Evolutionary conservation across 2,329 filamentous ascomycete species (phyloP).

Genomic region (Cladosporium phlei): DNA sequence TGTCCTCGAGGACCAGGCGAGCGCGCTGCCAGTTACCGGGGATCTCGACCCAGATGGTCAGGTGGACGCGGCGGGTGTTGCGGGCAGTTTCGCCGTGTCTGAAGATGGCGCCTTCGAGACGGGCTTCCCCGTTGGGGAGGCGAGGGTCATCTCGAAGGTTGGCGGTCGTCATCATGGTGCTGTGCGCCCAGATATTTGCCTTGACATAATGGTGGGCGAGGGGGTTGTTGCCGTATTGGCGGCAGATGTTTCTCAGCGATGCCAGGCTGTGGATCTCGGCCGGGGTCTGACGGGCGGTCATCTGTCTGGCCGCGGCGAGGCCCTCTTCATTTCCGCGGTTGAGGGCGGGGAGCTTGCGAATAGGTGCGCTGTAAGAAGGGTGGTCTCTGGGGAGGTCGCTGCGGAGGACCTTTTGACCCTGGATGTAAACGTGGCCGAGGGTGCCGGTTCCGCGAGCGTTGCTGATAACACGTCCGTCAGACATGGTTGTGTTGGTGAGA

Average conservation of each 20-base stretch:
- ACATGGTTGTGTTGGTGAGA: too few relatives aligned
- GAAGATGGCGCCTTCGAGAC: conserved; percentile 4
- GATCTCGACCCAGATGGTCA: conserved; percentile 2
- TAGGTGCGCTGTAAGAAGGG: too few relatives aligned
- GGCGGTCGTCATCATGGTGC: not conserved
- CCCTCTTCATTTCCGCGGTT: not conserved
- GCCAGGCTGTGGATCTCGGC: not conserved
- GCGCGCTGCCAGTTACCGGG: not conserved
- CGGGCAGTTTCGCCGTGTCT: not conserved
- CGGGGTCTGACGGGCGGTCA: not conserved
- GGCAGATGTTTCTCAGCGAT: not conserved
- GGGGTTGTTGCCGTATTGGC: conserved; percentile 7
- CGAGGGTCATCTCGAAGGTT: conserved; percentile 4
- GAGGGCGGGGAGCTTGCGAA: not conserved
- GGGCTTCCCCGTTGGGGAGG: not conserved
- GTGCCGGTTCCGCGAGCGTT: too few relatives aligned
- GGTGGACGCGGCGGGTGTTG: not conserved
- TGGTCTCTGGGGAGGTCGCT: too few relatives aligned
- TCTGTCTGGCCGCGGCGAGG: not conserved
- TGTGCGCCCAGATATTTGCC: not conserved
- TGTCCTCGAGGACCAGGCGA: not conserved
- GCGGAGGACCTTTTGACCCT: too few relatives aligned
- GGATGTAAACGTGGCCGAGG: too few relatives aligned
- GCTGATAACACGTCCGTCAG: too few relatives aligned
- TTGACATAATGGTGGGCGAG: conserved; percentile 1